phyloP scores from a whole-genome alignment of 2,329 filamentous ascomycete genomes.

The Fusarium nygamai region DNA sequence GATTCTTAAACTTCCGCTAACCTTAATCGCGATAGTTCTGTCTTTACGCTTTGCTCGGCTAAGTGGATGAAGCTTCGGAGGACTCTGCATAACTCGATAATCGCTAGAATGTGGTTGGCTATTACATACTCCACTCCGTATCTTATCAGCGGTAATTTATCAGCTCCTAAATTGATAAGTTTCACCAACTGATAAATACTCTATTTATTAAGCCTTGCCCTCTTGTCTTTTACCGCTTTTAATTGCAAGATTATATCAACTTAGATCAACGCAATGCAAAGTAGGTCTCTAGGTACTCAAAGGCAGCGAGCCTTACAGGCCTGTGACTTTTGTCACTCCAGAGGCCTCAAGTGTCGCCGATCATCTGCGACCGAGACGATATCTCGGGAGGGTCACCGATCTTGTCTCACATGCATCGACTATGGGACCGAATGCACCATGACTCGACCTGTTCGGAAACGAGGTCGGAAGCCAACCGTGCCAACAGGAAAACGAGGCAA shows the following conservation, averaged over 20 bases:
- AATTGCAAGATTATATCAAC: not conserved
- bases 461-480: not conserved
- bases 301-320: not conserved
- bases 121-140: not conserved
- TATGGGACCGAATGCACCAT: not conserved
- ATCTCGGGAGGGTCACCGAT: too few species aligned
- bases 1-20: not conserved
- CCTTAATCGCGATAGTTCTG: not conserved
- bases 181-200: not conserved
- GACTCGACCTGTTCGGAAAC: not conserved
- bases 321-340: constrained; percentile 1
- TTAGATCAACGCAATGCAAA: not conserved
- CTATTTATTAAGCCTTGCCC: too few species aligned
- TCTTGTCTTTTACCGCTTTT: not conserved
- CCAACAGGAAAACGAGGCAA: not conserved
- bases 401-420: not conserved
- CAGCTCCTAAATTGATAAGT: constrained; percentile 3
- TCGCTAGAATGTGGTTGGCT: not conserved
- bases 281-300: not conserved
- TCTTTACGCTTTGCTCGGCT: not conserved
- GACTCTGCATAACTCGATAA: not conserved
- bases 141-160: not conserved
- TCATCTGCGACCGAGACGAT: not conserved
- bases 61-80: not conserved
- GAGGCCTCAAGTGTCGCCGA: not conserved